Evolutionary conservation across 176 grass and related monocot genomes (phyloP).

Genomic region (Carex littledalei): DNA sequence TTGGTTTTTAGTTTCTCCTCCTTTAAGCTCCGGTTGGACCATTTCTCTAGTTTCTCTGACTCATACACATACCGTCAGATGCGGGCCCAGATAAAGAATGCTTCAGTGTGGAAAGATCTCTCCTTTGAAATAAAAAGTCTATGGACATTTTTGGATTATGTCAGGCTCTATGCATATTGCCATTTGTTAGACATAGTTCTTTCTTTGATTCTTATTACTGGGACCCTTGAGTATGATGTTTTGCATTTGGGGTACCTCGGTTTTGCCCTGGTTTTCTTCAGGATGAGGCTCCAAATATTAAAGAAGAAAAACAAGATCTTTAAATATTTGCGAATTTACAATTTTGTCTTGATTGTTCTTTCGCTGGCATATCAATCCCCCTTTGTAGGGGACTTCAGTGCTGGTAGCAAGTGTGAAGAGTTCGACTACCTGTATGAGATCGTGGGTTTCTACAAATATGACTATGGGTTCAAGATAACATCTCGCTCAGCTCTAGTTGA

Average conservation of each 20-base stretch:
- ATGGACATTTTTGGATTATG: slow-evolving; percentile 97
- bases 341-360: slow-evolving; percentile 88
- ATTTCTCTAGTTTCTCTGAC: slow-evolving; percentile 72
- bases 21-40: slow-evolving; percentile 83
- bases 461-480: slow-evolving; percentile 97
- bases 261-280: slow-evolving; percentile 94
- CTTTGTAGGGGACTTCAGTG: slow-evolving; percentile 86
- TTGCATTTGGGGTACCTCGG: slow-evolving; percentile 95
- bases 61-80: slow-evolving; percentile 71
- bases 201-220: slow-evolving; percentile 90
- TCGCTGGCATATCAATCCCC: slow-evolving; percentile 98
- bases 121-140: slow-evolving; percentile 99
- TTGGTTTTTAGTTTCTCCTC: slow-evolving; percentile 91
- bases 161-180: slow-evolving; percentile 82
- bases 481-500: slow-evolving; percentile 94
- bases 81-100: slow-evolving; percentile 79
- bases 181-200: slow-evolving; percentile 98
- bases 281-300: slow-evolving; percentile 96
- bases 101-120: slow-evolving; percentile 80
- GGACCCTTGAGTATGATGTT: slow-evolving; percentile 97
- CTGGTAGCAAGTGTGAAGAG: slow-evolving; percentile 69
- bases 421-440: slow-evolving; percentile 92
- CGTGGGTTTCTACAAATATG: slow-evolving; percentile 96
- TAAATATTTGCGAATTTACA: slow-evolving; percentile 89
- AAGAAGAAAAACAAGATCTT: slow-evolving; percentile 97